Evolutionary conservation across 306 rosid species (phyloP).

Genomic region (Citrullus colocynthis): DNA sequence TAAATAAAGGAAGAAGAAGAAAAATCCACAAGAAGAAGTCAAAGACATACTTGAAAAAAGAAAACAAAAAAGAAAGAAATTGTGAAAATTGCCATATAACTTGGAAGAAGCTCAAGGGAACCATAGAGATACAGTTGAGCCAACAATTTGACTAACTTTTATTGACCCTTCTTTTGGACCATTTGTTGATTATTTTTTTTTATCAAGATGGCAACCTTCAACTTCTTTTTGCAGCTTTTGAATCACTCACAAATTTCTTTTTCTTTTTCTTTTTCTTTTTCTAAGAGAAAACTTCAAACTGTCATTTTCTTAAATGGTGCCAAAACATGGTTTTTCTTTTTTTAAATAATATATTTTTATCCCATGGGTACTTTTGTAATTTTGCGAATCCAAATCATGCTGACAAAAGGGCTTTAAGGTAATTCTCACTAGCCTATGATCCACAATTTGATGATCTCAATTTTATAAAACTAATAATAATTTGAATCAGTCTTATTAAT

Average conservation of each 20-base stretch:
- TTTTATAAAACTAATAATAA: neutral
- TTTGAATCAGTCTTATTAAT: conserved; percentile 7
- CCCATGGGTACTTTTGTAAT: neutral
- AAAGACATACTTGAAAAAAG: neutral
- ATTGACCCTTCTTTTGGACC: conserved; percentile 8
- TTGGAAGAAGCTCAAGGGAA: neutral
- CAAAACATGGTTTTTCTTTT: neutral
- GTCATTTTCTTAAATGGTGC: neutral
- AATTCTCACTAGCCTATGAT: neutral
- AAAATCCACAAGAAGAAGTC: neutral
- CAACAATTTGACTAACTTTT: neutral
- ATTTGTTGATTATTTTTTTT: neutral
- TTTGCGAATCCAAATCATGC: neutral
- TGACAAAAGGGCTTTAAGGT: neutral
- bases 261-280: neutral
- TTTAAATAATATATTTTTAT: neutral
- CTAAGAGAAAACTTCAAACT: neutral
- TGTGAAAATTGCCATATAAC: neutral
- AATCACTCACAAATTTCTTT: neutral
- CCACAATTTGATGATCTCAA: conserved; percentile 7
- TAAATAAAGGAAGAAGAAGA: neutral
- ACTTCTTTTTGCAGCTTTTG: conserved; percentile 2
- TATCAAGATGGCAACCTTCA: neutral
- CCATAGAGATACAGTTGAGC: neutral
- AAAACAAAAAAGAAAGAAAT: neutral